Base-by-base conservation (phyloP, 768 basidiomycete genomes). In the Phallus indusiatus region DNA sequence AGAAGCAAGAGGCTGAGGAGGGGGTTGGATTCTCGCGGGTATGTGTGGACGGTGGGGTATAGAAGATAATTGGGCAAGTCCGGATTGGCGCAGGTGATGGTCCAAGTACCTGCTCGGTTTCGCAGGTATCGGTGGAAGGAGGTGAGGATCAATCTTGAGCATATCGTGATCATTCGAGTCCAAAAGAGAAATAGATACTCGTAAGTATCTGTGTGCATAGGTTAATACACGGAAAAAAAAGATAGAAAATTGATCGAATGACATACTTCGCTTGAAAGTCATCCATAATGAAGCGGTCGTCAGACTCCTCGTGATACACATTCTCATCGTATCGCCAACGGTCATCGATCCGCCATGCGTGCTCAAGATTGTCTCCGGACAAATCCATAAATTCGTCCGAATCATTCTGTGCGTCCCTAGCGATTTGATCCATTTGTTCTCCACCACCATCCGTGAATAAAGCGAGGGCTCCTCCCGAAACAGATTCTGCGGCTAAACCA, bases 251-350 rank as follows among this genome's bases (percentile, higher is more conserved):
- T 37, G 35, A 47, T 2, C 17, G 24, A 46, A 17, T 37, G 5
- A 64, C 67, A 70, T 42, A 76, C 81, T 79, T 76, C 6, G 80
- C 68, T 51, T 82, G 78, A 62, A 78, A 87, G 60, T 90, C 89
- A 63, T 91, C 88, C 8, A 90, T 67, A n/a, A 90, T 70, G 0
- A 79, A 68, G 8, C 88, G 76, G 59, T 85, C 81, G 52, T 84
- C 80, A 66, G 89, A 88, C 16, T 90, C 87, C 3, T 14, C 20
- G 22, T 55, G 11, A 58, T 11, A 5, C 77, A 88, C 86, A 57
- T 90, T 86, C 7, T 71, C 65, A 64, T 90, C 88, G 61, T 80
- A 90, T 56, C 75, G 74, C 87, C 87, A 91, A 37, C 78, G 79
- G 61, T 85, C 82, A 47, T 75, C 72, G 2, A 85, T 59, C 48